Percentiles rank a stretch among this genome's conserved stretches.
These are phyloP conservation scores for Amanita molliuscula DNA, from an alignment of 768 basidiomycete species.

Conservation along the genomic window DNA sequence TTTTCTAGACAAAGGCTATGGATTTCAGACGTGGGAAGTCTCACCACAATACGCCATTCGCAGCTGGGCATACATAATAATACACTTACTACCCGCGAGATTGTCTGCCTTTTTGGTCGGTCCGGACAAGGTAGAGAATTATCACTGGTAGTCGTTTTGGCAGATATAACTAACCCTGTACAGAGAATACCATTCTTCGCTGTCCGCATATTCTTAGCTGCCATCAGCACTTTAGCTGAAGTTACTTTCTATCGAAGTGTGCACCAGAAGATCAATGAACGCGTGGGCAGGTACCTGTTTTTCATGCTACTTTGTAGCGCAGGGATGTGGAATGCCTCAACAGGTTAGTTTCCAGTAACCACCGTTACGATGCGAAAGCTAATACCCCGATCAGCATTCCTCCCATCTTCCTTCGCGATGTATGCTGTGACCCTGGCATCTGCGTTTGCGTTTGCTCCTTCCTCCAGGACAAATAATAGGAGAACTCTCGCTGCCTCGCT, in stretches of 20 bases:
- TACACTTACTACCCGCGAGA: conserved; percentile 65
- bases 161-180: conserved; percentile 7
- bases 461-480: conserved; percentile 38
- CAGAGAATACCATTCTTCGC: conserved; percentile 85
- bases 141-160: background rate
- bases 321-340: conserved; percentile 91
- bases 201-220: conserved; percentile 69
- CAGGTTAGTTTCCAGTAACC: conserved; percentile 38
- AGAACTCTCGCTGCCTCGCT: conserved; percentile 59
- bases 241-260: conserved; percentile 75
- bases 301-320: conserved; percentile 79
- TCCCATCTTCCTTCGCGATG: conserved; percentile 95
- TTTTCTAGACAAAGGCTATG: conserved; percentile 75
- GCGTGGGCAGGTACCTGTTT: conserved; percentile 89
- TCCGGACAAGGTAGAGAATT: conserved; percentile 56
- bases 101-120: conserved; percentile 40
- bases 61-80: conserved; percentile 87
- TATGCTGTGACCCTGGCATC: conserved; percentile 75
- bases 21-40: conserved; percentile 98
- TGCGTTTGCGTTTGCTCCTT: conserved; percentile 53
- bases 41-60: conserved; percentile 86
- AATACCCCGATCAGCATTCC: conserved; percentile 49
- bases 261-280: conserved; percentile 73
- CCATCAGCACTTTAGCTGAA: conserved; percentile 69
- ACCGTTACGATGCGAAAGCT: conserved; percentile 6